Evolutionary conservation across 495 filamentous ascomycete species (phyloP).

Genomic region (Penicillium odoratum): DNA sequence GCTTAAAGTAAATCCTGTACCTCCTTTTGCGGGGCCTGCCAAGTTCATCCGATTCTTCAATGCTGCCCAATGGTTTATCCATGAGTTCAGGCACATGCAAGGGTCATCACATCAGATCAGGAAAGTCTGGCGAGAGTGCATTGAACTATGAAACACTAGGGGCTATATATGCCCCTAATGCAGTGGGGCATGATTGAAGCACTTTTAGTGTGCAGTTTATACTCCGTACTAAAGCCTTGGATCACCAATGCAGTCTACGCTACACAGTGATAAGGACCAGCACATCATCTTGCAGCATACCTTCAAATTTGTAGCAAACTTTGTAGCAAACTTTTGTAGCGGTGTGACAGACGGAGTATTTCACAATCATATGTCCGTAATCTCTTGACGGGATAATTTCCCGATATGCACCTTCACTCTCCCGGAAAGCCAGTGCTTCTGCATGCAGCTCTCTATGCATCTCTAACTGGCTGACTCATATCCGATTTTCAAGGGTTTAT

Average conservation of each 20-base stretch:
- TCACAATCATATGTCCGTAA: background rate
- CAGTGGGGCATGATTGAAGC: background rate
- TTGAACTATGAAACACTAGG: background rate
- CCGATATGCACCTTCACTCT: background rate
- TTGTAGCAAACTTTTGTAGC: too few relatives aligned
- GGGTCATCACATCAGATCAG: background rate
- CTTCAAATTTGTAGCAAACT: too few relatives aligned
- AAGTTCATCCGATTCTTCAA: background rate
- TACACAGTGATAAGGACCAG: background rate
- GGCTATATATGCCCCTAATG: too few relatives aligned
- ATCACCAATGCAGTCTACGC: background rate
- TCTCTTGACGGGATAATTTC: background rate
- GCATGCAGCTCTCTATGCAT: background rate
- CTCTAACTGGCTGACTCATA: background rate
- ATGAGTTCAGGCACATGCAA: background rate
- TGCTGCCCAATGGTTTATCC: constrained; percentile 1
- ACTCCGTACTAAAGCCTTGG: background rate
- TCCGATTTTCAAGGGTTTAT: background rate
- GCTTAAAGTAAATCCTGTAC: background rate
- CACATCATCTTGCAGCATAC: background rate
- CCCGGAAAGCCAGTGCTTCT: background rate
- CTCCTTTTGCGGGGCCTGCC: constrained; percentile 1
- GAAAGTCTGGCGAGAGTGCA: background rate
- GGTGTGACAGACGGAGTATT: too few relatives aligned
- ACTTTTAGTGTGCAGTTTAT: background rate